phyloP scores from a whole-genome alignment of 257 asterid species.

The Solanum lycopersicoides region DNA sequence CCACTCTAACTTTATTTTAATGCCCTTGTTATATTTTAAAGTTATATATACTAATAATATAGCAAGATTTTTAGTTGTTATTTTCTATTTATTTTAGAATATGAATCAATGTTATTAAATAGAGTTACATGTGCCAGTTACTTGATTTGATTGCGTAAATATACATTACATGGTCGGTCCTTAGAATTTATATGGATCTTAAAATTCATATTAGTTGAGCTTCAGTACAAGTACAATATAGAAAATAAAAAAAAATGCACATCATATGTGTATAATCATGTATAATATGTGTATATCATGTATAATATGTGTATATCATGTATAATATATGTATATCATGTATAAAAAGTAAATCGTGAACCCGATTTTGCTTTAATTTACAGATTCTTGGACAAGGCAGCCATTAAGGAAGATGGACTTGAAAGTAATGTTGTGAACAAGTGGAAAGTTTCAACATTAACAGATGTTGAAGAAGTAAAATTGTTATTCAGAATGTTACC shows the following conservation, averaged over 20 bases:
- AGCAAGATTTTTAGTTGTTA: not conserved
- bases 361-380: not conserved
- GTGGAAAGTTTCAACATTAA: constrained; percentile 58
- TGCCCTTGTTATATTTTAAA: too few species aligned
- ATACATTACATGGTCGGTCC: rapidly evolving
- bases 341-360: not conserved
- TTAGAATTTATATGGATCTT: not conserved
- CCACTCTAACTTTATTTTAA: not conserved
- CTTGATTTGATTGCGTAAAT: not conserved
- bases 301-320: too few species aligned
- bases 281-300: not conserved
- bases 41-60: not conserved
- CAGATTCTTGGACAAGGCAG: constrained; percentile 68
- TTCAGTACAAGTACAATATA: not conserved
- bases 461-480: constrained; percentile 87
- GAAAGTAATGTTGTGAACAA: constrained; percentile 10
- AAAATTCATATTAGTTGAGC: rapidly evolving
- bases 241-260: not conserved
- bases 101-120: not conserved
- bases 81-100: not conserved
- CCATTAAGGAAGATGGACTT: constrained; percentile 29
- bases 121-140: not conserved
- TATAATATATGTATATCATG: too few species aligned
- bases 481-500: constrained; percentile 63
- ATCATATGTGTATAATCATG: not conserved